Evolutionary conservation across 768 basidiomycete species (phyloP).

Genomic region (Boletus rubropictus): DNA sequence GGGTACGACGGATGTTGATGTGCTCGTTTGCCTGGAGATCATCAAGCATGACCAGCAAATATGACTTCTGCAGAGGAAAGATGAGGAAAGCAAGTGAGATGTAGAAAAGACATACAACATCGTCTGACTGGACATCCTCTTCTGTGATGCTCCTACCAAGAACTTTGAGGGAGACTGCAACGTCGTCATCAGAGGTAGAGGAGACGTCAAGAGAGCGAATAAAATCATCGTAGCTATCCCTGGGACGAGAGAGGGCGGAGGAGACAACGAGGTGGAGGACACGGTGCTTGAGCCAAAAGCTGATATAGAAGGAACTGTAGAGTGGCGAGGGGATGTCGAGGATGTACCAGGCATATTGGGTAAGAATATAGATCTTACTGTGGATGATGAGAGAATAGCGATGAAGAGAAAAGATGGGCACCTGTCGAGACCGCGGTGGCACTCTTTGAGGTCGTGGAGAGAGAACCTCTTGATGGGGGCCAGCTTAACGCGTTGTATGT

Average conservation of each 20-base stretch:
- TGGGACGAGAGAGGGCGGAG: constrained; percentile 30
- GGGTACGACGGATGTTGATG: constrained; percentile 36
- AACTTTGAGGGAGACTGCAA: constrained; percentile 30
- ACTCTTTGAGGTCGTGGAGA: constrained; percentile 36
- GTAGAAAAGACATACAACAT: constrained; percentile 37
- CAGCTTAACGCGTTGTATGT: constrained; percentile 33
- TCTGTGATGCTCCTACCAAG: constrained; percentile 40
- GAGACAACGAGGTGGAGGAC: constrained; percentile 45
- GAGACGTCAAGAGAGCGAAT: constrained; percentile 30
- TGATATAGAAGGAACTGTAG: constrained; percentile 42
- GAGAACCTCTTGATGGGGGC: constrained; percentile 43
- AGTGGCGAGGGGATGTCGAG: constrained; percentile 42
- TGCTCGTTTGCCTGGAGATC: constrained; percentile 32
- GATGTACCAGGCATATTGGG: constrained; percentile 65
- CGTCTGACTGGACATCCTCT: constrained; percentile 41
- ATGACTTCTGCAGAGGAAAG: constrained; percentile 35
- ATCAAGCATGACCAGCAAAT: constrained; percentile 34
- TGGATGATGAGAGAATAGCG: constrained; percentile 7
- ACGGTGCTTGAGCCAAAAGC: constrained; percentile 47
- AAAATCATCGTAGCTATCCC: constrained; percentile 38
- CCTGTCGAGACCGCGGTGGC: constrained; percentile 38
- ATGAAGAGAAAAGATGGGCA: constrained; percentile 16
- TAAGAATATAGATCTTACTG: constrained; percentile 63
- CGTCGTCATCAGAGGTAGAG: constrained; percentile 27
- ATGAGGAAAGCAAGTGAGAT: not conserved